Conservation (phyloP, 176 grass and related monocot genomes). For the Typha latifolia region DNA sequence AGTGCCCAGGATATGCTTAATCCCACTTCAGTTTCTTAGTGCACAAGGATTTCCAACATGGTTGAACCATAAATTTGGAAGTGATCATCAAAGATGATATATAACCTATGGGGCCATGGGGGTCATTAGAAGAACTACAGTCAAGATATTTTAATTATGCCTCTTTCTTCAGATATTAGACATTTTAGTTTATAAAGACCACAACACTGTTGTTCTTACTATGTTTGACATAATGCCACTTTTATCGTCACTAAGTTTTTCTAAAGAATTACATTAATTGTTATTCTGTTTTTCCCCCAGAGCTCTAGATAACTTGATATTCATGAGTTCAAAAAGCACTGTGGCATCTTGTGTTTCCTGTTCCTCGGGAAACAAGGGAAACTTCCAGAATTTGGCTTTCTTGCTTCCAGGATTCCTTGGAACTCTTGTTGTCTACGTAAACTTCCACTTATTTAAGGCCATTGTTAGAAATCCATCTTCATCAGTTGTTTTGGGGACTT, state of each 20-base stretch:
- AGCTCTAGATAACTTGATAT: conserved; percentile 87
- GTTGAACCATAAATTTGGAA: no score
- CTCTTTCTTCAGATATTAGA: not conserved
- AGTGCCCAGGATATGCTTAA: no score
- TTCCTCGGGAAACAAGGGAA: conserved; percentile 76
- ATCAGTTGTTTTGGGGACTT: conserved; percentile 52
- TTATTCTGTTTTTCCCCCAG: conserved; percentile 22
- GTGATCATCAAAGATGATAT: no score
- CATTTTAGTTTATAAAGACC: not conserved
- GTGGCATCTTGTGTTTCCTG: conserved; percentile 89
- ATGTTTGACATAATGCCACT: no score
- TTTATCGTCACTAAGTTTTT: not conserved
- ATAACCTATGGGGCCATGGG: not conserved
- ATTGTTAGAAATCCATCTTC: conserved; percentile 89
- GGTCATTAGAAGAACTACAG: not conserved
- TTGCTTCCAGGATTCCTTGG: conserved; percentile 67
- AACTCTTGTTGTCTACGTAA: conserved; percentile 44
- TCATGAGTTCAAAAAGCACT: conserved; percentile 91
- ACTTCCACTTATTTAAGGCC: conserved; percentile 97
- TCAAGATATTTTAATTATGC: not conserved
- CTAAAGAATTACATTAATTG: not conserved
- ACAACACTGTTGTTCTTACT: no score
- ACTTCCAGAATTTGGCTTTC: conserved; percentile 42
- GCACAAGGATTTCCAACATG: no score
- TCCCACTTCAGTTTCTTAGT: no score